phyloP scores from a whole-genome alignment of 2,329 filamentous ascomycete genomes.

The Cryphonectria naterciae region DNA sequence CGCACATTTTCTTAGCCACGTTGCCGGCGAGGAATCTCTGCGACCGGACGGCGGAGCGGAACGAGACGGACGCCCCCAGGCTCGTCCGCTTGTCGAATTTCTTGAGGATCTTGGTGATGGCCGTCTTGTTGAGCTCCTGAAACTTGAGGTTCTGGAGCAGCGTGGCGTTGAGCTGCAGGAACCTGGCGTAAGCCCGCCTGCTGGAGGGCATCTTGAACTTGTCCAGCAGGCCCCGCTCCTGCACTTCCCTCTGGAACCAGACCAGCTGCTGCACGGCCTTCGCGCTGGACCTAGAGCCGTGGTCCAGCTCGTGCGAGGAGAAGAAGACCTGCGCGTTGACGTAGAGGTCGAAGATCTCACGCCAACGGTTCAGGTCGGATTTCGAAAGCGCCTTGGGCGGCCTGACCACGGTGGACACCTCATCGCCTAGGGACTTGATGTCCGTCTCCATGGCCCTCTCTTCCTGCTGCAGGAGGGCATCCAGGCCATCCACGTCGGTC shows the following conservation, averaged over 20 bases:
- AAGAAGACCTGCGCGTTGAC: constrained; percentile 82
- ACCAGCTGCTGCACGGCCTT: constrained; percentile 70
- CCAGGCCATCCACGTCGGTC: constrained; percentile 70
- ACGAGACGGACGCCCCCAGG: constrained; percentile 67
- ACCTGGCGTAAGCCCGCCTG: constrained; percentile 65
- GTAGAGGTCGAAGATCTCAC: constrained; percentile 81
- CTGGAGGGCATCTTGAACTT: constrained; percentile 71
- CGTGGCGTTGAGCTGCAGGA: constrained; percentile 72
- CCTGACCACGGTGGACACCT: constrained; percentile 66
- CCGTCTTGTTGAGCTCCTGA: constrained; percentile 79
- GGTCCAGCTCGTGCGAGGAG: constrained; percentile 72
- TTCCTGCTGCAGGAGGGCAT: constrained; percentile 69
- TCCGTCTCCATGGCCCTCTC: constrained; percentile 64
- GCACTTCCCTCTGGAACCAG: constrained; percentile 72
- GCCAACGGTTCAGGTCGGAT: constrained; percentile 75
- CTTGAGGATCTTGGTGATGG: constrained; percentile 83
- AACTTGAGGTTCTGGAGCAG: constrained; percentile 83
- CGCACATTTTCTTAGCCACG: constrained; percentile 76
- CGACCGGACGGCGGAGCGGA: constrained; percentile 62
- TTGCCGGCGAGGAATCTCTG: constrained; percentile 66
- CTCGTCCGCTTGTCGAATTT: constrained; percentile 89
- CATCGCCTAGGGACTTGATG: constrained; percentile 66
- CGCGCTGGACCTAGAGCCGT: constrained; percentile 67
- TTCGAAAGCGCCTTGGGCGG: constrained; percentile 62
- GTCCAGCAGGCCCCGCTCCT: constrained; percentile 59